phyloP scores from a whole-genome alignment of 2,329 filamentous ascomycete species.

The Fusarium bulbicola region DNA sequence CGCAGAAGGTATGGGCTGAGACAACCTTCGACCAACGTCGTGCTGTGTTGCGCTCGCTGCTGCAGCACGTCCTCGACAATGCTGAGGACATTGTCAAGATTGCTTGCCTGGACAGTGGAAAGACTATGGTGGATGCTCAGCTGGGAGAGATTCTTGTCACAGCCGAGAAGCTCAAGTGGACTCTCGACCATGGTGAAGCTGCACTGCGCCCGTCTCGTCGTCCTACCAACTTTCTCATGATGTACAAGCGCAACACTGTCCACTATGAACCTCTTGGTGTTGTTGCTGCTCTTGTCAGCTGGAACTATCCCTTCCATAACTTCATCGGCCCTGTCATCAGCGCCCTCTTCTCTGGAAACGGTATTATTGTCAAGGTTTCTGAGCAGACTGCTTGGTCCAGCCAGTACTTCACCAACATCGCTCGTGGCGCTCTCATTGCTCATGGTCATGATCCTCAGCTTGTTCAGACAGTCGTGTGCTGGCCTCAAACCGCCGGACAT shows the following conservation, averaged over 20 bases:
- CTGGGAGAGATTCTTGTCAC: slow-evolving; percentile 96
- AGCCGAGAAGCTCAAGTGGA: slow-evolving; percentile 94
- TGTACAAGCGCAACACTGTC: slow-evolving; percentile 93
- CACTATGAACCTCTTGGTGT: slow-evolving; percentile 92
- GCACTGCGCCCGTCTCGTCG: slow-evolving; percentile 76
- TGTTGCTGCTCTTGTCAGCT: slow-evolving; percentile 90
- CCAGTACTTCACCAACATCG: slow-evolving; percentile 81
- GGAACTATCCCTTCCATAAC: slow-evolving; percentile 99
- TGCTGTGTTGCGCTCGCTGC: slow-evolving; percentile 80
- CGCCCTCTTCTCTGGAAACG: slow-evolving; percentile 90
- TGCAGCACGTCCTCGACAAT: slow-evolving; percentile 86
- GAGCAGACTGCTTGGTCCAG: slow-evolving; percentile 97
- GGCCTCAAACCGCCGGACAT: slow-evolving; percentile 82
- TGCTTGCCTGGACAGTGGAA: slow-evolving; percentile 92
- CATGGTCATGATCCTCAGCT: slow-evolving; percentile 86
- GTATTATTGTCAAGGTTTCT: slow-evolving; percentile 90
- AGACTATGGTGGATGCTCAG: slow-evolving; percentile 93
- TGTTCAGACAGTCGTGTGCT: slow-evolving; percentile 86
- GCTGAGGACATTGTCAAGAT: slow-evolving; percentile 86
- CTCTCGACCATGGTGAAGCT: slow-evolving; percentile 86
- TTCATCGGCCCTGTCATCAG: slow-evolving; percentile 91
- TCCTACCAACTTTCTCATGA: slow-evolving; percentile 92
- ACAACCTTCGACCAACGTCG: slow-evolving; percentile 82
- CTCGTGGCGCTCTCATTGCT: slow-evolving; percentile 78
- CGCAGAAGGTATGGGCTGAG: slow-evolving; percentile 79